These are phyloP conservation scores for Trichoderma lentiforme DNA, from an alignment of 2,329 filamentous ascomycete species.

Conservation along the genomic window DNA sequence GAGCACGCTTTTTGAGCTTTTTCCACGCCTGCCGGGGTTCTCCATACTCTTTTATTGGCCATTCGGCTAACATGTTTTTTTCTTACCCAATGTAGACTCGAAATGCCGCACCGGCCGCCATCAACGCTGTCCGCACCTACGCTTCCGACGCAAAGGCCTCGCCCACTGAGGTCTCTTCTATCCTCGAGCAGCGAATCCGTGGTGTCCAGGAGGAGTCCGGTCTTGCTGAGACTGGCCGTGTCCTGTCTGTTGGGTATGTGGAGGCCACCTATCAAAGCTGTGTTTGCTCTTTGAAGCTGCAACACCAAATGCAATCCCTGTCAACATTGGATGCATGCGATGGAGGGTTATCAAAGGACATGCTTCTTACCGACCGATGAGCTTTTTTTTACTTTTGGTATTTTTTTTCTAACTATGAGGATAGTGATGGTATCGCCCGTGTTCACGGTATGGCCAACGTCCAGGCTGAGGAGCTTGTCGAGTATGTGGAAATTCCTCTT, in stretches of 20 bases:
- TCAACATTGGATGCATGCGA: slow-evolving; percentile 5
- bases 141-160: slow-evolving; percentile 90
- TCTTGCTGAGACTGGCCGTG: slow-evolving; percentile 97
- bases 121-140: slow-evolving; percentile 79
- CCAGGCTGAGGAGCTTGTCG: slow-evolving; percentile 99
- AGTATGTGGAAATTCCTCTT: slow-evolving; percentile 62
- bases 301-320: neutral
- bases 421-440: slow-evolving; percentile 99
- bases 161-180: slow-evolving; percentile 97
- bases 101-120: slow-evolving; percentile 75
- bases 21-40: slow-evolving; percentile 26
- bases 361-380: neutral
- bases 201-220: slow-evolving; percentile 95
- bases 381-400: neutral
- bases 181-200: slow-evolving; percentile 98
- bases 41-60: slow-evolving; percentile 26
- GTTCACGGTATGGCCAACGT: slow-evolving; percentile 99
- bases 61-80: slow-evolving; percentile 56
- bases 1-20: slow-evolving; percentile 33
- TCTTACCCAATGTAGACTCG: slow-evolving; percentile 60
- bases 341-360: neutral
- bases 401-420: slow-evolving; percentile 33
- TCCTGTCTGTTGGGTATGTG: slow-evolving; percentile 97
- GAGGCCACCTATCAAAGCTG: slow-evolving; percentile 20
- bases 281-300: neutral